Evolutionary conservation across 768 basidiomycete species (phyloP), one percentile per base, ranked within the genome.

Genomic region (Hydnum rufescens): DNA sequence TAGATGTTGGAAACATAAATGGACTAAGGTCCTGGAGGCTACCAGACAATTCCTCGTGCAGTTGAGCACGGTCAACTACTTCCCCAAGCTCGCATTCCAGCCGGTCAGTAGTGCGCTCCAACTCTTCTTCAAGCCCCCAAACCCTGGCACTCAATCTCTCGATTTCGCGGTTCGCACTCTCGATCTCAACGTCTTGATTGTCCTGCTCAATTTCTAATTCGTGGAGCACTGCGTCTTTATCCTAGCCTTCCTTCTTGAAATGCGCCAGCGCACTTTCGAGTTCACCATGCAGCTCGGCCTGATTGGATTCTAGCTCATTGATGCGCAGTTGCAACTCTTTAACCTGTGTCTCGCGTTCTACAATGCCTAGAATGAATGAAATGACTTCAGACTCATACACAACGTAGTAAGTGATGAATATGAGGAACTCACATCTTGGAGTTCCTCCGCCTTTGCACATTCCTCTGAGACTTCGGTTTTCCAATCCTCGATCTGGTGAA

Each of bases 161-260:
- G 23, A 93, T 77, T 42, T 90, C 82, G 39, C 74, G 68, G 58
- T 83, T 84, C 42, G 84, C 70, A 18, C 71, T 68, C 49, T 80
- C 73, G 42, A 80, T 90, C 65, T 93, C 86, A 64, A 92, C 92
- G 44, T 93, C 71, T 2, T 85, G 85, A 58, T 79, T 76, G 5
- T 80, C 80, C 2, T 16, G 8, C 44, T 16, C 44, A 26, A 26
- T n/a, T n/a, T n/a, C n/a, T n/a, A n/a, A n/a, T n/a, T n/a, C n/a
- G n/a, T n/a, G n/a, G n/a, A n/a, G n/a, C n/a, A n/a, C n/a, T n/a
- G n/a, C n/a, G n/a, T n/a, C 36, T 39, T 39, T 39, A 39, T 13
- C 36, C 36, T 39, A 22, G 36, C 79, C 71, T 54, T 92, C 84
- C 16, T 71, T 70, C 60, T 89, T 83, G 42, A 90, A 70, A 60